Evolutionary conservation across 148 eudicot species (phyloP), one percentile per base, ranked within the genome.

Genomic region (Rhododendron molle): DNA sequence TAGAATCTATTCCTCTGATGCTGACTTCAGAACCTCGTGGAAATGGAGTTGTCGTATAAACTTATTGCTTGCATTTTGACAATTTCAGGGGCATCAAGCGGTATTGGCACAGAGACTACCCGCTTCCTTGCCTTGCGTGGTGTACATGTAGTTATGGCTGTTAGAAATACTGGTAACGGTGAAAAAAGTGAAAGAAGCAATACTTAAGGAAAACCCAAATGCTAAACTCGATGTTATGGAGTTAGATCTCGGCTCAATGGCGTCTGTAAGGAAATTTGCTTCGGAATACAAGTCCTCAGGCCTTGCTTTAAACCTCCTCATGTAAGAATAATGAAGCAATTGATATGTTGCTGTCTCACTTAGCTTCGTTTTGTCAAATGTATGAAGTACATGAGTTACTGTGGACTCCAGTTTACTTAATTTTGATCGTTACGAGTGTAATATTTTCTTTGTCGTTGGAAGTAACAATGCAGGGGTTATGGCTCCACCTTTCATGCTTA

Each of bases 391-490:
- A 30, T 23, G 30, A 1, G 50, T n/a, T 50, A 11, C 56, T 32
- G 12, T 21, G 16, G 77, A 18, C n/a, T 62, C 26, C 65, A 47
- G 44, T 65, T 62, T 5, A 5, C 2, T 52, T n/a, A n/a, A n/a
- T n/a, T 79, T 79, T 81, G 47, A 85, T 47, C 54, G 50, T 81
- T 16, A 26, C 26, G 30, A 77, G 47, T 32, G 30, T 40, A 46
- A 30, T 52, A 40, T 88, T 36, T 82, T 44, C 83, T 62, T 88
- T 21, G 47, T 49, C 77, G 73, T 83, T 88, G 76, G 62, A 88
- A 96, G 98, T 86, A 96, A 96, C 89, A 95, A 96, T 93, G 99
- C 99, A 93, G 99, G 99, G 71, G 92, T 95, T 82, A 93, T 96
- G 98, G 94, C 93, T 84, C 88, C 91, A 50, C 98, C 99, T 23